phyloP scores from a whole-genome alignment of 306 rosid species.

The Lathyrus aphaca region DNA sequence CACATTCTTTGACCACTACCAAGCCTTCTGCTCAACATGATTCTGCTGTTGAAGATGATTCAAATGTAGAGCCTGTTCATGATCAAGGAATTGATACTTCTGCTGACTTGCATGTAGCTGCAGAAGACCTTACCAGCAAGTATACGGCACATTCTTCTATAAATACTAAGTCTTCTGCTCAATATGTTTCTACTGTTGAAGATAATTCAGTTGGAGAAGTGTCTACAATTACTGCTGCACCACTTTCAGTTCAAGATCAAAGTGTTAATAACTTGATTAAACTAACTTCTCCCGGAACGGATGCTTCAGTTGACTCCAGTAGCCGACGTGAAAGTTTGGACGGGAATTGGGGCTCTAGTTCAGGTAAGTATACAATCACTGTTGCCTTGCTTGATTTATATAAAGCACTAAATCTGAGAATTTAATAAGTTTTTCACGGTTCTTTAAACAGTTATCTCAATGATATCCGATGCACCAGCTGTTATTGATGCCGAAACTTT shows the following conservation, averaged over 20 bases:
- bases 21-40: slow-evolving; percentile 44
- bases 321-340: slow-evolving; percentile 83
- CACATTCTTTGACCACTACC: slow-evolving; percentile 35
- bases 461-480: slow-evolving; percentile 67
- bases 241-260: slow-evolving; percentile 50
- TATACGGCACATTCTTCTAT: slow-evolving; percentile 41
- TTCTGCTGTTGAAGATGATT: slow-evolving; percentile 36
- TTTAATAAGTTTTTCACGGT: slow-evolving; percentile 26
- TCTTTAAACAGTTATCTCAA: slow-evolving; percentile 68
- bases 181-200: slow-evolving; percentile 36
- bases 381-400: slow-evolving; percentile 22
- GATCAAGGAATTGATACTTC: slow-evolving; percentile 9
- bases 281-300: slow-evolving; percentile 48
- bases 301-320: slow-evolving; percentile 59
- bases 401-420: slow-evolving; percentile 1
- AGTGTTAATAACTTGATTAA: slow-evolving; percentile 39
- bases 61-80: slow-evolving; percentile 17
- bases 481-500: slow-evolving; percentile 50
- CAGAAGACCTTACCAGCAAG: slow-evolving; percentile 35
- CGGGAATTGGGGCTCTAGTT: slow-evolving; percentile 86
- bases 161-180: slow-evolving; percentile 44
- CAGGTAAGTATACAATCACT: slow-evolving; percentile 58
- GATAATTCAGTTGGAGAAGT: slow-evolving; percentile 32
- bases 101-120: slow-evolving; percentile 30
- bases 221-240: slow-evolving; percentile 43